These are phyloP conservation scores for Parastagonospora avenae DNA, from an alignment of 2,329 filamentous ascomycete genomes.

Conservation along the genomic window DNA sequence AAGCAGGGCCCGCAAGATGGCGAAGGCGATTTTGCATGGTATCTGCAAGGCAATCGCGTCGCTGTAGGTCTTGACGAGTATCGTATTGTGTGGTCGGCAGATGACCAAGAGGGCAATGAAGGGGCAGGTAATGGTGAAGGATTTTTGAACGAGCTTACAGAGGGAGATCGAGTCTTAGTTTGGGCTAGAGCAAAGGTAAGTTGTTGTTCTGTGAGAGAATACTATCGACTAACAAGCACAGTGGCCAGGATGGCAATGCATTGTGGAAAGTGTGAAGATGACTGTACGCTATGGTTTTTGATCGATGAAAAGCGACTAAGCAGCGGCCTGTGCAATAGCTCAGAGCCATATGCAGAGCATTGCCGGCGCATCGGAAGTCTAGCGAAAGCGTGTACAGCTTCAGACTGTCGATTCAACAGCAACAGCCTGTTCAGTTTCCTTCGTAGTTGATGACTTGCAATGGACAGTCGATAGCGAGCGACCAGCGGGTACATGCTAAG, in stretches of 20 bases:
- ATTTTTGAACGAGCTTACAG: conserved; percentile 29
- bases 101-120: conserved; percentile 20
- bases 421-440: too few relatives aligned
- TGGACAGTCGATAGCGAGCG: too few relatives aligned
- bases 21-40: conserved; percentile 36
- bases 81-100: conserved; percentile 24
- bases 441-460: too few relatives aligned
- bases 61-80: conserved; percentile 16
- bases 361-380: too few relatives aligned
- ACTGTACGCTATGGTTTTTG: conserved; percentile 30
- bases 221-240: conserved; percentile 10
- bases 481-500: too few relatives aligned
- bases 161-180: conserved; percentile 34
- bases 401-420: too few relatives aligned
- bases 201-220: neutral
- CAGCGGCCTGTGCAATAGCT: neutral
- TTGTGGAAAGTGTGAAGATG: conserved; percentile 25
- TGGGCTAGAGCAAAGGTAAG: conserved; percentile 43
- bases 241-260: conserved; percentile 38
- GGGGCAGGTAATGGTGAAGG: conserved; percentile 33
- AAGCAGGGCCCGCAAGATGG: conserved; percentile 28
- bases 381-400: too few relatives aligned
- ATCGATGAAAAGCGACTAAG: neutral
- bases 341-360: too few relatives aligned
- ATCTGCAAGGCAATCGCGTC: conserved; percentile 40